Conservation (phyloP, 108 stramenopile genomes). For the Nitzschia palea region DNA sequence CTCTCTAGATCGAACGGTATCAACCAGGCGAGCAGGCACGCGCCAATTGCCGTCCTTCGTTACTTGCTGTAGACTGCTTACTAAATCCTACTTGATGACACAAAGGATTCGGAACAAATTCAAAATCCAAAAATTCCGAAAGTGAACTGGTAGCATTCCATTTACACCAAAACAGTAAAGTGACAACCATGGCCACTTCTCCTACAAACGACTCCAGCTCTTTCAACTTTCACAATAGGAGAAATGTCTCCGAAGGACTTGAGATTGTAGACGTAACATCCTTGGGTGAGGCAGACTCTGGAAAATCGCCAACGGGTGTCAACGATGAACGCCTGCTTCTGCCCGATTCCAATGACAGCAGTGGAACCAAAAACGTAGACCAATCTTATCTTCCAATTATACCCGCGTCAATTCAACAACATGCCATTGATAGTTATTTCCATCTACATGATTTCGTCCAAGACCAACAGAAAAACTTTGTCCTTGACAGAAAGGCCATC, state of each 20-base stretch:
- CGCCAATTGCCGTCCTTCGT: no score
- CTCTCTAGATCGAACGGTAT: no score
- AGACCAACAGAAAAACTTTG: constrained; percentile 3
- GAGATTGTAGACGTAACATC: background rate
- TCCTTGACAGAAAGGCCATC: constrained; percentile 10
- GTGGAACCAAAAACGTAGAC: background rate
- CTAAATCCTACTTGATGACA: no score
- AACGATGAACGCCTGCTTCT: constrained; percentile 1
- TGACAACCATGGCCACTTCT: background rate
- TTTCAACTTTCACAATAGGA: background rate
- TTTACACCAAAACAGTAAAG: no score
- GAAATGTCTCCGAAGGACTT: background rate
- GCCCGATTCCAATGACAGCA: background rate
- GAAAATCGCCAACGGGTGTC: background rate
- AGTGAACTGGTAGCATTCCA: no score
- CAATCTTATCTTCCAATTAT: background rate
- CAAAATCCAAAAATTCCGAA: no score
- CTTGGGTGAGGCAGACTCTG: background rate
- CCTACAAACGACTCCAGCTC: background rate
- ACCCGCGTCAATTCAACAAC: background rate
- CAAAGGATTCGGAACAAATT: no score
- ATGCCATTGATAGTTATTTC: background rate
- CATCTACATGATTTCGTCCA: background rate
- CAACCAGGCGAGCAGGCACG: no score
- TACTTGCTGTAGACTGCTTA: no score